Evolutionary conservation across 2,329 filamentous ascomycete genomes (phyloP).

Genomic region (Karstenula rhodostoma): DNA sequence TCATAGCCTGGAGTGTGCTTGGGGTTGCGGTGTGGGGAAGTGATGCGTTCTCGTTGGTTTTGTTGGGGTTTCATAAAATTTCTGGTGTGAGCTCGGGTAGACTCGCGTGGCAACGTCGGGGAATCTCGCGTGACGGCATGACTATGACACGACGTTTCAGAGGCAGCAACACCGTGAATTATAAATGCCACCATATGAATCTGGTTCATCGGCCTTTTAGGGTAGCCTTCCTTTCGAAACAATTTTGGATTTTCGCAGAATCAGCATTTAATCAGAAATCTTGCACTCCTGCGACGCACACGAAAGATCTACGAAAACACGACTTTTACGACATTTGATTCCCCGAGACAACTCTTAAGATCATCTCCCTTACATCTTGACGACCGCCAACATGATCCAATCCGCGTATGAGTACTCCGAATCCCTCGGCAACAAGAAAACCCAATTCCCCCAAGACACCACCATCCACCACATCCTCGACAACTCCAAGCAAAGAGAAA

Average conservation of each 20-base stretch:
- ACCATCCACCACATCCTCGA: slow-evolving; percentile 3
- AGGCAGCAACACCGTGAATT: neutral
- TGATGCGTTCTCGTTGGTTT: neutral
- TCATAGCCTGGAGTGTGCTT: neutral
- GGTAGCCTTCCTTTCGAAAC: neutral
- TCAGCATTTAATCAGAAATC: neutral
- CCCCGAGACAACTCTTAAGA: neutral
- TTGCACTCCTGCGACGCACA: neutral
- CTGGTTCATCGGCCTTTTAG: neutral
- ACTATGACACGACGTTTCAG: slow-evolving; percentile 4
- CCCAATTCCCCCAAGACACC: slow-evolving; percentile 6
- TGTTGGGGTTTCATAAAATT: neutral
- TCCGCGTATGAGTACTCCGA: slow-evolving; percentile 11
- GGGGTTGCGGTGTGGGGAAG: neutral
- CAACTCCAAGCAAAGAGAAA: slow-evolving; percentile 2
- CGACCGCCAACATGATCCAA: slow-evolving; percentile 8
- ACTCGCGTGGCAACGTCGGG: slow-evolving; percentile 12
- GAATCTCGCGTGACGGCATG: slow-evolving; percentile 12
- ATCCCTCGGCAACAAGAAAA: neutral
- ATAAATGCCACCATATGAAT: neutral
- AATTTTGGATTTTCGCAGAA: neutral
- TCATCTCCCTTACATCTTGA: neutral
- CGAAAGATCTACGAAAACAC: neutral
- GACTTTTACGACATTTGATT: neutral
- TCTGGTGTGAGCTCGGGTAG: slow-evolving; percentile 11